Evolutionary conservation across 495 filamentous ascomycete genomes (phyloP).

Genomic region (Penicillium waksmanii): DNA sequence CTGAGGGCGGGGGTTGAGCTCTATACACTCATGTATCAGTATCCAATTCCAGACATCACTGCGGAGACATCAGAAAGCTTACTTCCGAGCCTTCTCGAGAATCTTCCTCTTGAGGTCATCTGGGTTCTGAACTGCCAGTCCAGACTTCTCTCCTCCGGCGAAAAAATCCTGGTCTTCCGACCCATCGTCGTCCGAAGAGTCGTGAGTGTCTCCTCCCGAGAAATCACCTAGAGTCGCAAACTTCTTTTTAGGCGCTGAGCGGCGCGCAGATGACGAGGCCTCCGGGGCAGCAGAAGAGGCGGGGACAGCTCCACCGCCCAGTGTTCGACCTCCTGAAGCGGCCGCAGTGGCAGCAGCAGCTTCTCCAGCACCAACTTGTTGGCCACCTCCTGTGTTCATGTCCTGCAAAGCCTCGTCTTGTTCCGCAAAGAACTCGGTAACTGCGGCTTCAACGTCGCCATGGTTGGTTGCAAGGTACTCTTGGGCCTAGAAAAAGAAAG

Average conservation of each 20-base stretch:
- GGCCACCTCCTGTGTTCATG: conserved; percentile 35
- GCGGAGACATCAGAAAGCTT: conserved; percentile 23
- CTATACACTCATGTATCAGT: conserved; percentile 38
- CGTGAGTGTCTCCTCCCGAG: conserved; percentile 51
- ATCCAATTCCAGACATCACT: not conserved
- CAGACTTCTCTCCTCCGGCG: conserved; percentile 95
- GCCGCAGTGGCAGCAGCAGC: conserved; percentile 8
- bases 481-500: conserved; percentile 57
- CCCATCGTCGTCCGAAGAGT: conserved; percentile 65
- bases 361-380: conserved; percentile 35
- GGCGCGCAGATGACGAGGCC: conserved; percentile 35
- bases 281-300: conserved; percentile 37
- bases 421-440: conserved; percentile 70
- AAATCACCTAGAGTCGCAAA: conserved; percentile 62
- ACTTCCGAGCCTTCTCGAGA: conserved; percentile 81
- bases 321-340: conserved; percentile 32
- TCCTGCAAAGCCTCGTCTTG: conserved; percentile 61
- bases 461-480: conserved; percentile 67
- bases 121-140: conserved; percentile 91
- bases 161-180: conserved; percentile 79
- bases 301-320: conserved; percentile 35
- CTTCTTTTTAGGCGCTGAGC: conserved; percentile 48
- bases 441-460: conserved; percentile 72
- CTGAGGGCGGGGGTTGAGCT: conserved; percentile 60
- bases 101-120: conserved; percentile 75